Conservation (phyloP, 2,329 filamentous ascomycete species). For the Hansfordia pulvinata region DNA sequence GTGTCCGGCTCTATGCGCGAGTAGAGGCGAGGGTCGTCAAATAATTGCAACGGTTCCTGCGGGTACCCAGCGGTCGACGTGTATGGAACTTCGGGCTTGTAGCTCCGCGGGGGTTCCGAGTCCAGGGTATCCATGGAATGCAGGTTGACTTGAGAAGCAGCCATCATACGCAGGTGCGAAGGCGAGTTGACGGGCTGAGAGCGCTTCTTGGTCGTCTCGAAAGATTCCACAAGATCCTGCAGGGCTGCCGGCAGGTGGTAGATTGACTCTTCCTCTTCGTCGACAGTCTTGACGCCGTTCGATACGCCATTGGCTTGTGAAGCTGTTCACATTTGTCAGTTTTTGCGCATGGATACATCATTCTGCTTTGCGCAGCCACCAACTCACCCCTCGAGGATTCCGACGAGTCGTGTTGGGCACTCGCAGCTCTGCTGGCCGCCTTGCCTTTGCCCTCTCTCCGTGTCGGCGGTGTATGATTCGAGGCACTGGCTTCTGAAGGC, state of each 20-base stretch:
- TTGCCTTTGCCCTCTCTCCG: constrained; percentile 21
- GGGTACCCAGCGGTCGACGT: constrained; percentile 72
- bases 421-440: constrained; percentile 28
- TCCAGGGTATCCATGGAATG: constrained; percentile 61
- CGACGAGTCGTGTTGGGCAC: constrained; percentile 21
- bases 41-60: constrained; percentile 79
- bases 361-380: not conserved
- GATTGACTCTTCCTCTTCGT: constrained; percentile 52
- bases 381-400: constrained; percentile 31
- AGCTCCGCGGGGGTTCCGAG: constrained; percentile 69
- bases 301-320: constrained; percentile 35
- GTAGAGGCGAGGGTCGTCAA: constrained; percentile 84
- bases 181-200: constrained; percentile 47
- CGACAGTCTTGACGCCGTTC: constrained; percentile 34
- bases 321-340: constrained; percentile 12
- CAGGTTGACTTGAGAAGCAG: constrained; percentile 52
- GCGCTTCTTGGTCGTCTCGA: constrained; percentile 68
- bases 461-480: constrained; percentile 10
- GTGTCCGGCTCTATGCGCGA: constrained; percentile 86
- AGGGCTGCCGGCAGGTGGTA: constrained; percentile 85
- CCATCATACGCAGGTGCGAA: constrained; percentile 60
- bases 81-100: constrained; percentile 71
- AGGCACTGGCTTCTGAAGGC: constrained; percentile 15
- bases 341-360: constrained; percentile 6
- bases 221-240: constrained; percentile 82